Conservation (phyloP, 139 green algal species). For the Desmodesmus armatus region DNA sequence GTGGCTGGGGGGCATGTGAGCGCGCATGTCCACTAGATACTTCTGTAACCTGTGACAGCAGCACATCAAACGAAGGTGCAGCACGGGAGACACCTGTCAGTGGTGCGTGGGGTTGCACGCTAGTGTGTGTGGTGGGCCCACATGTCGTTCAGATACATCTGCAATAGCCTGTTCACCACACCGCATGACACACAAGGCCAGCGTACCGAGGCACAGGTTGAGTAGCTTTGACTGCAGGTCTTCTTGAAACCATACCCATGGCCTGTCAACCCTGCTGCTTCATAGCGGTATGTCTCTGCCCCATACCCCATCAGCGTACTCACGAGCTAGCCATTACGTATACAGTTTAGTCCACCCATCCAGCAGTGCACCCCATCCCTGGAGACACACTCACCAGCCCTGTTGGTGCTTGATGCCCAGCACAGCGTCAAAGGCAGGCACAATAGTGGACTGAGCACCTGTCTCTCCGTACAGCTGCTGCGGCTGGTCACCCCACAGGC, state of each 20-base stretch:
- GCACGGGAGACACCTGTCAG: neutral
- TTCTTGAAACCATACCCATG: neutral
- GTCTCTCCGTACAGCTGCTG: slow-evolving; percentile 64
- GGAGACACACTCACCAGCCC: slow-evolving; percentile 44
- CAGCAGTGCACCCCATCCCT: neutral
- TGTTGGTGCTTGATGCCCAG: slow-evolving; percentile 53
- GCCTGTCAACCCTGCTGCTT: neutral
- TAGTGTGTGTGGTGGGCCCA: neutral
- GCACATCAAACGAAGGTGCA: neutral
- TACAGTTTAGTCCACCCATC: neutral
- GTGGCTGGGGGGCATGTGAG: slow-evolving; percentile 64
- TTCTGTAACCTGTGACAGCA: slow-evolving; percentile 41
- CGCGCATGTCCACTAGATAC: slow-evolving; percentile 56
- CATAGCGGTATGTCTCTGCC: neutral
- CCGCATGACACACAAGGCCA: too few species aligned
- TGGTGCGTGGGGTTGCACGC: neutral
- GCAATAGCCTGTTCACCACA: too few species aligned
- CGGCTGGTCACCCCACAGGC: slow-evolving; percentile 33
- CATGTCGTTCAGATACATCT: too few species aligned
- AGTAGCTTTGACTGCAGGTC: neutral
- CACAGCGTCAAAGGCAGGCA: slow-evolving; percentile 55
- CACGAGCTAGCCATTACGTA: too few species aligned
- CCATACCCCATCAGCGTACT: too few species aligned
- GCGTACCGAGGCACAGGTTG: too few species aligned
- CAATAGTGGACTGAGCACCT: slow-evolving; percentile 61